These are phyloP conservation scores for Hericium erinaceus DNA, from an alignment of 768 basidiomycete species.

Conservation along the genomic window DNA sequence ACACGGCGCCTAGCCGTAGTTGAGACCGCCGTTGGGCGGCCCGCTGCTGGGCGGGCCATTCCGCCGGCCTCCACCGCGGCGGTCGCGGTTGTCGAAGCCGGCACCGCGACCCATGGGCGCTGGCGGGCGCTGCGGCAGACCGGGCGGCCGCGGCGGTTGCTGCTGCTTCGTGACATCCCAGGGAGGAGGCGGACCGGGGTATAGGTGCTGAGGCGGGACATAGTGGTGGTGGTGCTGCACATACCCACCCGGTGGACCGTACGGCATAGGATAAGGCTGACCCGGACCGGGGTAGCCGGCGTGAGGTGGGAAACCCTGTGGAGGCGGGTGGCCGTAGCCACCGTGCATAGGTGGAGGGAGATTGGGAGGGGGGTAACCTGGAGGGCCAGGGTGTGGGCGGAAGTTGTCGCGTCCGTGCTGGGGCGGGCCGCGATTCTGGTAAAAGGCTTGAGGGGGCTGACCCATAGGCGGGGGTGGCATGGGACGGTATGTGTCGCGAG, in stretches of 20 bases:
- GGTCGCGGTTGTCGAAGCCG: slow-evolving; percentile 4
- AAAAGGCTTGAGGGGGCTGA: slow-evolving; percentile 12
- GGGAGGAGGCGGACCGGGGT: slow-evolving; percentile 1
- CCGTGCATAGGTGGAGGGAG: slow-evolving; percentile 9
- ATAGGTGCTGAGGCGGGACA: slow-evolving; percentile 9
- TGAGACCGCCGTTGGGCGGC: slow-evolving; percentile 6
- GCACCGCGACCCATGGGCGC: slow-evolving; percentile 12
- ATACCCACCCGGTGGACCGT: slow-evolving; percentile 1
- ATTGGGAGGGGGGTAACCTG: not conserved
- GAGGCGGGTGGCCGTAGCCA: slow-evolving; percentile 10
- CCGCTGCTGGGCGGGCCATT: slow-evolving; percentile 11
- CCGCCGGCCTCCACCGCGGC: slow-evolving; percentile 9
- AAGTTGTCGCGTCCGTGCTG: not conserved
- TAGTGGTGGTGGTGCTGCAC: slow-evolving; percentile 10
- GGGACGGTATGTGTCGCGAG: slow-evolving; percentile 2
- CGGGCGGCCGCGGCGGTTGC: slow-evolving; percentile 10
- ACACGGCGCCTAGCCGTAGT: not conserved
- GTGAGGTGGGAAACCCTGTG: slow-evolving; percentile 16
- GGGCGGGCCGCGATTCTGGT: not conserved
- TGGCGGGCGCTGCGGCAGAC: slow-evolving; percentile 14
- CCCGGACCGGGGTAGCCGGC: slow-evolving; percentile 17
- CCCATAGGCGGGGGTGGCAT: slow-evolving; percentile 12
- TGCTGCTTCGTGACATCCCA: slow-evolving; percentile 8
- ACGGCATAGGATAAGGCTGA: slow-evolving; percentile 1
- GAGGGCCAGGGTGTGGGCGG: not conserved